Evolutionary conservation across 495 filamentous ascomycete genomes (phyloP).

Genomic region (Chlorociboria aeruginascens): DNA sequence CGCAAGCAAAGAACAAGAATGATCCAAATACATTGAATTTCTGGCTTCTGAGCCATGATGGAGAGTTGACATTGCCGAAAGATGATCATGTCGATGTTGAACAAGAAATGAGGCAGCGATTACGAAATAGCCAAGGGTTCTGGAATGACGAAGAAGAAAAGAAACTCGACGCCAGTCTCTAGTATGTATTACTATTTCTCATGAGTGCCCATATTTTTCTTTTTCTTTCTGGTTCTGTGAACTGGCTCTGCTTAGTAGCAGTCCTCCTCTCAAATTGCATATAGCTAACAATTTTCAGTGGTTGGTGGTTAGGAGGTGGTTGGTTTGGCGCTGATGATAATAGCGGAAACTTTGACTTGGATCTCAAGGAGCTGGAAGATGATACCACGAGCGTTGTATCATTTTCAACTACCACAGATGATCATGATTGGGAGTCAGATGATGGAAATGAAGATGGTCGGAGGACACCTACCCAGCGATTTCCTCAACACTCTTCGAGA

Average conservation of each 20-base stretch:
- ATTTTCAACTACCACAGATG: slow-evolving; percentile 31
- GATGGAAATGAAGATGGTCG: slow-evolving; percentile 43
- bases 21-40: slow-evolving; percentile 36
- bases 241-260: too few relatives aligned
- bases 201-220: too few relatives aligned
- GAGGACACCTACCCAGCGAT: slow-evolving; percentile 58
- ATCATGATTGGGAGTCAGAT: slow-evolving; percentile 26
- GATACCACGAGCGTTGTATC: slow-evolving; percentile 73
- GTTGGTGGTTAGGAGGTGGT: slow-evolving; percentile 66
- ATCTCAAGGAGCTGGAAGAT: slow-evolving; percentile 39
- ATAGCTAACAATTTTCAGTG: slow-evolving; percentile 1
- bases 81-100: slow-evolving; percentile 66
- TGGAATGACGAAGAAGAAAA: slow-evolving; percentile 37
- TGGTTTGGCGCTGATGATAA: slow-evolving; percentile 73
- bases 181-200: slow-evolving; percentile 20
- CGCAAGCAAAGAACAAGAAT: slow-evolving; percentile 16
- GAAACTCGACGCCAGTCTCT: slow-evolving; percentile 60
- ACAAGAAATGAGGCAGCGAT: slow-evolving; percentile 50
- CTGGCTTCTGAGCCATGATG: slow-evolving; percentile 45
- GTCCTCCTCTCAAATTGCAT: too few relatives aligned
- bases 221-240: too few relatives aligned
- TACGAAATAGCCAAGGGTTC: slow-evolving; percentile 12
- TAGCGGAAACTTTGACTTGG: slow-evolving; percentile 55
- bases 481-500: slow-evolving; percentile 29
- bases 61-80: slow-evolving; percentile 42